These are phyloP conservation scores for Helianthus annuus DNA, from an alignment of 129 eudicot genomes.

Conservation along the genomic window DNA sequence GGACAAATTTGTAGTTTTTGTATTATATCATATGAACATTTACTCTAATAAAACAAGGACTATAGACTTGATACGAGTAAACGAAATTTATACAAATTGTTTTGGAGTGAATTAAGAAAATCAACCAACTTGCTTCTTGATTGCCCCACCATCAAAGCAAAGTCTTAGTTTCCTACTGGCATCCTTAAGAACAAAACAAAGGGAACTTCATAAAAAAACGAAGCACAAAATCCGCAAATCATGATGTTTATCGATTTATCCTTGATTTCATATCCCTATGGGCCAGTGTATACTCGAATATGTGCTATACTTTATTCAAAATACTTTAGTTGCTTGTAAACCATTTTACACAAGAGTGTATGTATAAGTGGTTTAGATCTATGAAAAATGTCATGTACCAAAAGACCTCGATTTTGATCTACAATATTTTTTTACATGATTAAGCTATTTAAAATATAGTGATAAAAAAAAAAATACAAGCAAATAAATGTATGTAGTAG, in stretches of 20 bases:
- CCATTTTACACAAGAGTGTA: neutral
- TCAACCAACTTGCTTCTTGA: constrained; percentile 28
- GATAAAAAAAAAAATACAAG: neutral
- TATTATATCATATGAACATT: too few relatives aligned
- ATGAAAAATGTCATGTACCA: neutral
- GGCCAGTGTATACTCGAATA: neutral
- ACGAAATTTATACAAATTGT: neutral
- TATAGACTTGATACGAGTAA: neutral
- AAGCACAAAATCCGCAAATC: constrained; percentile 7
- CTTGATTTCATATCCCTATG: neutral
- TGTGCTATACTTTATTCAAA: neutral
- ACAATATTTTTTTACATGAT: neutral
- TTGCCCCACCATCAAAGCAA: constrained; percentile 17
- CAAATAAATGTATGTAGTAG: neutral
- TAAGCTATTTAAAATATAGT: neutral
- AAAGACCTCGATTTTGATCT: neutral
- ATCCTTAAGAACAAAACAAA: constrained; percentile 11
- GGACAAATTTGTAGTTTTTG: too few relatives aligned
- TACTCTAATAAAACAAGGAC: neutral
- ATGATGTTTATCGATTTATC: neutral
- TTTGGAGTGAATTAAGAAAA: neutral
- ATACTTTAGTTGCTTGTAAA: neutral
- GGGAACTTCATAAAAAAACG: constrained; percentile 1
- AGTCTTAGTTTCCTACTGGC: neutral
- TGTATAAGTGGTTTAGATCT: neutral